phyloP scores from a whole-genome alignment of 352 stramenopile genomes.

The Saprolegnia diclina region DNA sequence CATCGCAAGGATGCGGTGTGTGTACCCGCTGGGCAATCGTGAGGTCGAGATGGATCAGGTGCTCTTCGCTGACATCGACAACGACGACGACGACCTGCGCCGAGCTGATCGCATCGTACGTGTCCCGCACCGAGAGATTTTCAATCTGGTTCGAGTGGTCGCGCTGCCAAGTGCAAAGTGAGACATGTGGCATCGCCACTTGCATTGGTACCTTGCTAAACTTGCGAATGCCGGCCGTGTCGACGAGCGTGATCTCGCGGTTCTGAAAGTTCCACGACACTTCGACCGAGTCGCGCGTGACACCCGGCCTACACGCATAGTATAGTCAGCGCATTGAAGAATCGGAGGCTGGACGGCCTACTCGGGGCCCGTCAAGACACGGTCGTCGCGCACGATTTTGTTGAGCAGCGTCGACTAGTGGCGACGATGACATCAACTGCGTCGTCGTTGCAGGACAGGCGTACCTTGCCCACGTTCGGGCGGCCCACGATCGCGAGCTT shows the following conservation, averaged over 20 bases:
- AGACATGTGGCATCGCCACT: background rate
- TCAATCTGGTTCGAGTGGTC: constrained; percentile 81
- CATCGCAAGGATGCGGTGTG: background rate
- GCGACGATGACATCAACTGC: background rate
- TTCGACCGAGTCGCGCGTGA: constrained; percentile 77
- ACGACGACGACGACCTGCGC: constrained; percentile 77
- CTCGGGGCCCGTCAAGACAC: constrained; percentile 75
- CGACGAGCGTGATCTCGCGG: constrained; percentile 68
- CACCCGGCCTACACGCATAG: constrained; percentile 44
- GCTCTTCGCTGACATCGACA: constrained; percentile 73
- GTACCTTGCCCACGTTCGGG: constrained; percentile 67
- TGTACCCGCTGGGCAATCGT: constrained; percentile 60
- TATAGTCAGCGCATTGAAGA: background rate
- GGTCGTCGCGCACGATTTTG: constrained; percentile 72
- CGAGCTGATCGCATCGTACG: constrained; percentile 73
- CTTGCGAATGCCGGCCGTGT: constrained; percentile 74
- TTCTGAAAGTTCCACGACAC: constrained; percentile 71
- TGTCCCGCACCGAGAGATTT: constrained; percentile 74
- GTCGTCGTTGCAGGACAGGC: background rate
- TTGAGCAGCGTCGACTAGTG: constrained; percentile 70
- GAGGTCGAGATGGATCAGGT: constrained; percentile 82
- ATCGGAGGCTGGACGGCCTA: constrained; percentile 29
- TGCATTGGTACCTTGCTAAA: constrained; percentile 62
- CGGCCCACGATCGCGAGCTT: constrained; percentile 75
- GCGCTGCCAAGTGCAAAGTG: constrained; percentile 28